Percentiles rank a stretch among this genome's conserved stretches.
These are phyloP conservation scores for Fusarium drepaniforme DNA, from an alignment of 2,329 filamentous ascomycete species.

Conservation along the genomic window DNA sequence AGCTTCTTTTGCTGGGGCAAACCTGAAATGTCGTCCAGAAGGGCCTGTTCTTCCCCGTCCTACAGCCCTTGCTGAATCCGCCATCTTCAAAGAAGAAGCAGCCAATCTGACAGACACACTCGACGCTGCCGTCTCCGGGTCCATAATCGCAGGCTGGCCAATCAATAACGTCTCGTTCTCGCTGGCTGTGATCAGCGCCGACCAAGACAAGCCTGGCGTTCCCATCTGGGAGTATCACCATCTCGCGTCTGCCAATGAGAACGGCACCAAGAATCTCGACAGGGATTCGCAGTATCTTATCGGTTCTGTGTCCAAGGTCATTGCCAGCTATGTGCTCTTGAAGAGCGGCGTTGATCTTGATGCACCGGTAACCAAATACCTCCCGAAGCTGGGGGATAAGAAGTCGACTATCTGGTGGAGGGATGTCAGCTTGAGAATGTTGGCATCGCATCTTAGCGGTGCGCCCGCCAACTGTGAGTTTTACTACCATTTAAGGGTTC, in stretches of 20 bases:
- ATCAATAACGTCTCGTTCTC: conserved; percentile 55
- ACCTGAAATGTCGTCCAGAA: conserved; percentile 46
- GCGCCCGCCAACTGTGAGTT: conserved; percentile 52
- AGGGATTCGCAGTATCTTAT: conserved; percentile 56
- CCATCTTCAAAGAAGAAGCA: conserved; percentile 45
- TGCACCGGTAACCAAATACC: conserved; percentile 48
- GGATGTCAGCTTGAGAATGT: conserved; percentile 51
- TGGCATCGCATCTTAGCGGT: conserved; percentile 53
- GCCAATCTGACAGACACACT: conserved; percentile 45
- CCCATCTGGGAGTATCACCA: conserved; percentile 59
- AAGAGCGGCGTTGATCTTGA: conserved; percentile 51
- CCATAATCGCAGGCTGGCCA: conserved; percentile 51
- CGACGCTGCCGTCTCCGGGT: conserved; percentile 46
- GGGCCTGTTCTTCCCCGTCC: conserved; percentile 50
- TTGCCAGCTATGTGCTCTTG: conserved; percentile 53
- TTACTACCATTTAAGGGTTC: not conserved
- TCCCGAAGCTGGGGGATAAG: conserved; percentile 47
- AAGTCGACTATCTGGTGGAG: conserved; percentile 49
- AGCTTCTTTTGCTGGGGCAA: not conserved
- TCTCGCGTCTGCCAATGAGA: conserved; percentile 47
- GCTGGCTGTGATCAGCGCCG: conserved; percentile 48
- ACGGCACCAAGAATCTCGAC: conserved; percentile 49
- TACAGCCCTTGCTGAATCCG: conserved; percentile 36
- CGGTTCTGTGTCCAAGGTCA: conserved; percentile 55
- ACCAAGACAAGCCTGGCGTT: conserved; percentile 40